A percentile compares a stretch with the other conserved stretches of the same genome.
These are phyloP conservation scores for Fraxinus greggii DNA, from an alignment of 305 asterid genomes.

Conservation along the genomic window DNA sequence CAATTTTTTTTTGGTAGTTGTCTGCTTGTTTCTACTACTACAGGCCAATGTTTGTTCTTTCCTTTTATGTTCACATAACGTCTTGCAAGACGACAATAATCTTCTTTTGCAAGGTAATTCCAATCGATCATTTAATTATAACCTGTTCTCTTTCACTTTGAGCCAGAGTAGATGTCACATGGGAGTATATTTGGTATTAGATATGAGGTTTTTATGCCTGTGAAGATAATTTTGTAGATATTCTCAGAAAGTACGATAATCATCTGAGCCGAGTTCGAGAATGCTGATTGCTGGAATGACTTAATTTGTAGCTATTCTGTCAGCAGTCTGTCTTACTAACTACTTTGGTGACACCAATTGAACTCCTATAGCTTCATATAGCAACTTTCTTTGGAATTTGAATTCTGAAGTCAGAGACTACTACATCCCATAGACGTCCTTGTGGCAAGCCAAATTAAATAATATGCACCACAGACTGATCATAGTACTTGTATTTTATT, in stretches of 20 bases:
- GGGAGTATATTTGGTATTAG: background rate
- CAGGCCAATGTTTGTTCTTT: background rate
- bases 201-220: background rate
- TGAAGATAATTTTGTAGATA: background rate
- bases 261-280: background rate
- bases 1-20: background rate
- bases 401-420: background rate
- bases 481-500: background rate
- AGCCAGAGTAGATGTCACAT: background rate
- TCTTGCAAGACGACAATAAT: background rate
- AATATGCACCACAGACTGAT: background rate
- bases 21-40: background rate
- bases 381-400: background rate
- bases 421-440: background rate
- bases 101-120: background rate
- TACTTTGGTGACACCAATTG: background rate
- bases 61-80: background rate
- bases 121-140: background rate
- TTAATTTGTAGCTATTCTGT: background rate
- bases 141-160: background rate
- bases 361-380: background rate
- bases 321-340: background rate
- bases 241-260: background rate
- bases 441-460: background rate
- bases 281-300: background rate